Evolutionary conservation across 345 rosid genomes (phyloP), one percentile per base, ranked within the genome.

Genomic region (Lumnitzera littorea): DNA sequence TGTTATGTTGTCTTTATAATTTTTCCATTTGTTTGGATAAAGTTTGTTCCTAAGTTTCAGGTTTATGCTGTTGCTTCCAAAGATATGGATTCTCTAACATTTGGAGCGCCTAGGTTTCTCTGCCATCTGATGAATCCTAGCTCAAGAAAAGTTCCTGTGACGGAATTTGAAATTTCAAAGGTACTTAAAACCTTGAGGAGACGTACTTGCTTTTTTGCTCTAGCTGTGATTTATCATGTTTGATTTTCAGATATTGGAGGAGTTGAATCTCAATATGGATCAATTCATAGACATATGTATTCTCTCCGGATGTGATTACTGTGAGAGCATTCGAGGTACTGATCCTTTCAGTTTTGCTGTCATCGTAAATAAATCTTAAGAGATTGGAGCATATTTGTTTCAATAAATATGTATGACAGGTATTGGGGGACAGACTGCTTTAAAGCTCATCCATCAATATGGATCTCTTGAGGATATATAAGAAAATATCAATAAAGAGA

Each of bases 51-150:
- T 5, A 36, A 36, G 43, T 36, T 36, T 36, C 43, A 94, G 99
- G 97, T 86, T 65, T 94, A 94, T 67, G 97, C 83, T 25, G 99
- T 94, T 61, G 99, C 99, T 68, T 94, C 97, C 57, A 97, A 94
- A 79, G 99, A 94, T 68, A 94, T 94, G 97, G 99, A 90, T 64
- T 94, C 99, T 62, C 81, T 94, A 57, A 94, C 97, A 48, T 94
- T 94, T 74, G 96, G 99, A 61, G 96, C 97, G 72, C 76, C 96
- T 55, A 90, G 76, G 51, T 90, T 94, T 83, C 91, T 94, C 64
- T 95, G 95, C 64, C 99, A 90, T 78, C 75, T 94, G 72, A 90
- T 94, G 99, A 95, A 84, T 76, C 96, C 97, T 60, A 86, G 91
- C 74, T 87, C 97, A 41, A 84, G 90, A 84, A 94, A 94, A 75